phyloP scores from a whole-genome alignment of 352 stramenopile species.

The Phytophthora cactorum region DNA sequence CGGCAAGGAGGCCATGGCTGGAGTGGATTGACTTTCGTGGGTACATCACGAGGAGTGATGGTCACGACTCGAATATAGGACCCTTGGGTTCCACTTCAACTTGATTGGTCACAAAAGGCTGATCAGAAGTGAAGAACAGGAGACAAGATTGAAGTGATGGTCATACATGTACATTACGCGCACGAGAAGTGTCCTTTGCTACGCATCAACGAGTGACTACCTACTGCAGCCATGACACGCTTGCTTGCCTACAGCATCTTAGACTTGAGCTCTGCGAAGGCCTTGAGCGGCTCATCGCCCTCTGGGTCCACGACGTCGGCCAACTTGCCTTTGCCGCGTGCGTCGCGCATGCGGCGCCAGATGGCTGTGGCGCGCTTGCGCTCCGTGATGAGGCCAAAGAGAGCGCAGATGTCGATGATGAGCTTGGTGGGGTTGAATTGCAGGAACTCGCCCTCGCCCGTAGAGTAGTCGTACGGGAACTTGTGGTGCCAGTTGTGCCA shows the following conservation, averaged over 20 bases:
- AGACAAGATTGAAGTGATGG: neutral
- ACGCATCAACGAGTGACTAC: slow-evolving; percentile 1
- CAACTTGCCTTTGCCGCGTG: slow-evolving; percentile 44
- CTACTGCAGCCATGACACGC: neutral
- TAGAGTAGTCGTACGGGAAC: slow-evolving; percentile 99
- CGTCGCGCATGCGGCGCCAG: slow-evolving; percentile 90
- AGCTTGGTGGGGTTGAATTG: slow-evolving; percentile 99
- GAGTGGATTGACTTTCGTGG: slow-evolving; percentile 2
- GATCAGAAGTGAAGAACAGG: no score
- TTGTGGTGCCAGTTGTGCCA: slow-evolving; percentile 99
- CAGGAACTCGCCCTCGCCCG: slow-evolving; percentile 94
- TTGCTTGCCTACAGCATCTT: slow-evolving; percentile 46
- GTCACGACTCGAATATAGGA: slow-evolving; percentile 11
- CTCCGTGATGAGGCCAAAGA: slow-evolving; percentile 92
- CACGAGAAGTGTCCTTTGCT: neutral
- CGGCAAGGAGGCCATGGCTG: neutral
- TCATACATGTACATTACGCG: slow-evolving; percentile 25
- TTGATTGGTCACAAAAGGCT: no score
- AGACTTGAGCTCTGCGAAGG: slow-evolving; percentile 68
- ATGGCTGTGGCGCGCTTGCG: slow-evolving; percentile 93
- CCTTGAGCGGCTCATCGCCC: slow-evolving; percentile 50
- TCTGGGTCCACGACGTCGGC: slow-evolving; percentile 44
- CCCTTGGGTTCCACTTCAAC: neutral
- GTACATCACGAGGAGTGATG: slow-evolving; percentile 1
- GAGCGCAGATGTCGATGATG: slow-evolving; percentile 94